Evolutionary conservation across 371 early-diverging fungal species (phyloP).

Genomic region (Rhizomucor pusillus): DNA sequence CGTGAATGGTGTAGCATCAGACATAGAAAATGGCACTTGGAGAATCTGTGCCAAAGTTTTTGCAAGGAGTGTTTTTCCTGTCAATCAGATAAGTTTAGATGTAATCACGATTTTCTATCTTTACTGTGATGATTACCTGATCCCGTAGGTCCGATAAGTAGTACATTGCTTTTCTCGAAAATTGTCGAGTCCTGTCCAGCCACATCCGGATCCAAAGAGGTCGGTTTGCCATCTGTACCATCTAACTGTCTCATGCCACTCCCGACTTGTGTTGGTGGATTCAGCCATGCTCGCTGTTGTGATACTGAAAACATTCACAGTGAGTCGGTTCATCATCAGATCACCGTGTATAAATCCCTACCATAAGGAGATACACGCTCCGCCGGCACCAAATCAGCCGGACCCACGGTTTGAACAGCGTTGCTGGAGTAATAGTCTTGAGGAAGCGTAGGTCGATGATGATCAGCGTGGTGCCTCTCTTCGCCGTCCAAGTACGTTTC

Average conservation of each 20-base stretch:
- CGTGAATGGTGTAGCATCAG: constrained; percentile 92
- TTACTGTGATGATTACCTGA: constrained; percentile 33
- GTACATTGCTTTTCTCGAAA: constrained; percentile 88
- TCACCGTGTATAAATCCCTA: neutral
- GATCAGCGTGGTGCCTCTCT: constrained; percentile 8
- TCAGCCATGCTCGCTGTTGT: constrained; percentile 24
- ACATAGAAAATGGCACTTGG: constrained; percentile 89
- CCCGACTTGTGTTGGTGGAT: constrained; percentile 22
- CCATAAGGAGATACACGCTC: constrained; percentile 18
- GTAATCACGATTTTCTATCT: neutral
- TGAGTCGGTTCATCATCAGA: neutral
- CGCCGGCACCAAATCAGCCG: constrained; percentile 22
- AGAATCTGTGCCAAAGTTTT: constrained; percentile 83
- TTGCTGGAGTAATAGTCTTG: constrained; percentile 19
- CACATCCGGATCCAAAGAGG: neutral
- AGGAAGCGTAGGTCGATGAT: constrained; percentile 17
- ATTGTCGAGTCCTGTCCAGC: constrained; percentile 32
- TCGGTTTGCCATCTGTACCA: constrained; percentile 12
- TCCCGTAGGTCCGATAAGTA: constrained; percentile 88
- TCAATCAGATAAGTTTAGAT: neutral
- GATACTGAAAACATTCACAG: neutral
- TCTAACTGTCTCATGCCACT: constrained; percentile 3
- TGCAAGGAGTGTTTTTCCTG: constrained; percentile 82
- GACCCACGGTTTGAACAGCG: constrained; percentile 15
- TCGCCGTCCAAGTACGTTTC: neutral